Percentiles rank a stretch among this genome's conserved stretches.
Evolutionary conservation across 2,329 filamentous ascomycete species (phyloP).

Genomic region (Cryphonectria carpinicola): DNA sequence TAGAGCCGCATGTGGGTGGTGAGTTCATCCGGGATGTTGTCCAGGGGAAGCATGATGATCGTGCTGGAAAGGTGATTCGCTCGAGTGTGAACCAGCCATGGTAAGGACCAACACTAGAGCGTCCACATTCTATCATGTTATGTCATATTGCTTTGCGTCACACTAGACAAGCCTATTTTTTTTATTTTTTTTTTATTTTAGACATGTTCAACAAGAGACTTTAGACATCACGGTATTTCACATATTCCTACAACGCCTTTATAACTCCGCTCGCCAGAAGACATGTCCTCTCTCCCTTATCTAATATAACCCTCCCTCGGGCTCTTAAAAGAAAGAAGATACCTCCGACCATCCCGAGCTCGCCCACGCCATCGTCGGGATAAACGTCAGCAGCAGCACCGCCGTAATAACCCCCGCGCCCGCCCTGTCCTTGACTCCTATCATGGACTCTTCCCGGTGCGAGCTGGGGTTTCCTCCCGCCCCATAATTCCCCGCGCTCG

Average conservation of each 20-base stretch:
- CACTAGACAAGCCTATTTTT: not conserved
- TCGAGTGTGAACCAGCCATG: slow-evolving; percentile 14
- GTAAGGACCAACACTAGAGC: not conserved
- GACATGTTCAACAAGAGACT: not conserved
- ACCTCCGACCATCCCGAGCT: slow-evolving; percentile 31
- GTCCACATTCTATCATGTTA: not conserved
- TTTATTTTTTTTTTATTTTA: no score
- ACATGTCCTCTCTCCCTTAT: not conserved
- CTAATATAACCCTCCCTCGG: not conserved
- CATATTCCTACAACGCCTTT: not conserved
- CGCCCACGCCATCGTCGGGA: slow-evolving; percentile 44
- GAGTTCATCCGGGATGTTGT: slow-evolving; percentile 43
- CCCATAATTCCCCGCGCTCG: slow-evolving; percentile 38
- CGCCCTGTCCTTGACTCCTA: slow-evolving; percentile 42
- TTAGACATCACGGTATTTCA: not conserved
- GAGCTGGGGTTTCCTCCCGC: slow-evolving; percentile 33
- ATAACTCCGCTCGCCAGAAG: not conserved
- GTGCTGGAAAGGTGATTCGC: slow-evolving; percentile 20
- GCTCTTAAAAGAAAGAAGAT: not conserved
- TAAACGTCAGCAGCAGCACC: slow-evolving; percentile 39
- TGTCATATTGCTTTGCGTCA: not conserved
- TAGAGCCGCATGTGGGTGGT: slow-evolving; percentile 43
- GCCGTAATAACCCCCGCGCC: slow-evolving; percentile 48
- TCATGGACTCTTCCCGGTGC: slow-evolving; percentile 18
- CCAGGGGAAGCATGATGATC: slow-evolving; percentile 24